Conservation (phyloP, 345 rosid species). For the Raphanus raphanistrum region DNA sequence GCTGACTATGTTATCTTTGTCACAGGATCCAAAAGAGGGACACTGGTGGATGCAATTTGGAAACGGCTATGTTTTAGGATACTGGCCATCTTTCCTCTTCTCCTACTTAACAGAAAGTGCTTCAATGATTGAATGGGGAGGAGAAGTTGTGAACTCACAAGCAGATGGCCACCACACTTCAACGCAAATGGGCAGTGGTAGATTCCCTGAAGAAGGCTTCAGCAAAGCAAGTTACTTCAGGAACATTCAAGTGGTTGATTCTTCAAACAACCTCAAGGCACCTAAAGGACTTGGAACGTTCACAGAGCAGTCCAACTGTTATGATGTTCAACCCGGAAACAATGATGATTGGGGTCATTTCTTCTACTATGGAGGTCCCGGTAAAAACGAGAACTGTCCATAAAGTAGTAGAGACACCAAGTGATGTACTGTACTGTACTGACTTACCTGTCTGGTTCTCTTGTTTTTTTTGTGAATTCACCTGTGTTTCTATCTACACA, state of each 20-base stretch:
- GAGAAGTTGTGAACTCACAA: background rate
- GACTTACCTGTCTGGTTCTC: slow-evolving; percentile 14
- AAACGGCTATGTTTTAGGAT: slow-evolving; percentile 77
- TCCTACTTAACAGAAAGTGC: slow-evolving; percentile 65
- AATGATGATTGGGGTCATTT: slow-evolving; percentile 98
- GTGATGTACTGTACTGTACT: slow-evolving; percentile 9
- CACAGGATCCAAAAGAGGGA: slow-evolving; percentile 27
- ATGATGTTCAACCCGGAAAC: slow-evolving; percentile 85
- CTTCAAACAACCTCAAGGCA: slow-evolving; percentile 87
- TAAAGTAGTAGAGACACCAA: slow-evolving; percentile 31
- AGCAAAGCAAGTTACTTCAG: slow-evolving; percentile 54
- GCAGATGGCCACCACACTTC: slow-evolving; percentile 84
- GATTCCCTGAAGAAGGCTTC: slow-evolving; percentile 86
- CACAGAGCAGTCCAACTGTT: slow-evolving; percentile 95
- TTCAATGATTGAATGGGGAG: background rate
- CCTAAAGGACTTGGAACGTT: slow-evolving; percentile 89
- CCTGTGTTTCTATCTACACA: slow-evolving; percentile 26
- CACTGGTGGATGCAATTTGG: slow-evolving; percentile 45
- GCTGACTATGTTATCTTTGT: background rate
- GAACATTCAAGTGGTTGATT: slow-evolving; percentile 89
- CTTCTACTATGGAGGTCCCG: slow-evolving; percentile 98
- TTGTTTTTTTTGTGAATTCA: slow-evolving; percentile 37
- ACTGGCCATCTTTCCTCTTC: slow-evolving; percentile 96
- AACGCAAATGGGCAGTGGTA: slow-evolving; percentile 98
- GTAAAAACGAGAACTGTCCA: slow-evolving; percentile 77